Base-by-base conservation (phyloP, 129 eudicot genomes). In the Calendula officinalis region DNA sequence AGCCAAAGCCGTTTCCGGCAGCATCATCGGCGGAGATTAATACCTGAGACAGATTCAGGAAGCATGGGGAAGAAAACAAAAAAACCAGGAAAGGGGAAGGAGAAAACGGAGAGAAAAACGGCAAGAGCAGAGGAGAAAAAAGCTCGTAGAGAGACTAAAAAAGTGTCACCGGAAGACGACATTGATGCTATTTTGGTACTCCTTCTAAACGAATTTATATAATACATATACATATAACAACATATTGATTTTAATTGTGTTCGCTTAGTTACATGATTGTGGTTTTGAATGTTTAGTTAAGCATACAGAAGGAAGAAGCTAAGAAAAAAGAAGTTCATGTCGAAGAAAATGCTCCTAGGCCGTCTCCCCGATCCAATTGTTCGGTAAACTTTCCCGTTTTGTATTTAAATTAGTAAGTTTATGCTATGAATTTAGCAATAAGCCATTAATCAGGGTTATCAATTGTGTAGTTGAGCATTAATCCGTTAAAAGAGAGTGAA, bases 71-170 rank as follows among this genome's bases (percentile, higher is more conserved):
- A 91, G 81, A 91, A 91, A 62, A 80, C 82, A 34, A 91, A 91
- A 84, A 91, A 91, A 69, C 86, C 98, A 7, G 98, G 98, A 6
- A 91, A 91, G 60, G 98, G 98, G 4, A 91, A 91, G 66, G 98
- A 91, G 81, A 91, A 91, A 62, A 91, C 98, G 2, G 96, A 91
- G 78, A 85, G 73, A 61, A 91, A 85, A 78, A 91, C 98, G 2
- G 85, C 86, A 41, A 91, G 88, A 79, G 95, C 98, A 11, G 98
- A 91, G 45, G 95, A 67, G 63, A 91, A 91, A 62, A 81, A 73
- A 79, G 81, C 88, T 70, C 95, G 98, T 7, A 47, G 98, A 22
- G 98, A 91, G 62, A 69, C 96, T 57, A 88, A 91, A 48, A 91
- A 91, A 55, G 66, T 88, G 70, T 87, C 98, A 3, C 96, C 96